phyloP scores from a whole-genome alignment of 2,329 filamentous ascomycete species.

The Trichoderma sp. region DNA sequence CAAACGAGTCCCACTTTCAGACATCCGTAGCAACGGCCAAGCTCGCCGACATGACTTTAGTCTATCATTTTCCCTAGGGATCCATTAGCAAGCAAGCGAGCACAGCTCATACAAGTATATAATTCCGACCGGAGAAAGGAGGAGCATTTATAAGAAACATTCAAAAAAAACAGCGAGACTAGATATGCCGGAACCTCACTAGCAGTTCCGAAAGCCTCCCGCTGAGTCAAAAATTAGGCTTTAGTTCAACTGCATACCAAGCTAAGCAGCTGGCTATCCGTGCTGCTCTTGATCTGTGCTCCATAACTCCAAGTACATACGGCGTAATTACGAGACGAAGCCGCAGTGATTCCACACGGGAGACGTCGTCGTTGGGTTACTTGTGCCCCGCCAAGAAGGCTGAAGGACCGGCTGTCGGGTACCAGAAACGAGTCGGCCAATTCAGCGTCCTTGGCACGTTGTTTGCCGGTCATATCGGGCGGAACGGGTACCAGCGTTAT shows the following conservation, averaged over 20 bases:
- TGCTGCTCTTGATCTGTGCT: neutral
- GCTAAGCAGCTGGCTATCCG: neutral
- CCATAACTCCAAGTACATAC: neutral
- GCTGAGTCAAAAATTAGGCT: neutral
- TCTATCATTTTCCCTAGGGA: neutral
- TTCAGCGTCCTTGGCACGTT: neutral
- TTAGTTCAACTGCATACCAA: neutral
- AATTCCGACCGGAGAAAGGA: slow-evolving; percentile 19
- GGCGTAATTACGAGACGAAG: neutral
- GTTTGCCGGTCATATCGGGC: neutral
- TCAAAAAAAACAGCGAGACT: neutral
- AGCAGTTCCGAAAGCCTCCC: neutral
- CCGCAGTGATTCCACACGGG: neutral
- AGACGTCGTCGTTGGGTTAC: neutral
- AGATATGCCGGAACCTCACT: neutral
- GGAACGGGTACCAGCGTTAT: neutral
- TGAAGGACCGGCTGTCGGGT: neutral
- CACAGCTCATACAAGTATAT: neutral
- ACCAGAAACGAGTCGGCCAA: neutral
- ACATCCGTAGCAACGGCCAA: neutral
- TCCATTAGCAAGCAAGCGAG: slow-evolving; percentile 11
- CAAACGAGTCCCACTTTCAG: neutral
- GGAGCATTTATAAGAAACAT: slow-evolving; percentile 2
- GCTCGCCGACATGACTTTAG: neutral
- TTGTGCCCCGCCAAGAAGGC: neutral